A percentile compares a stretch with the other conserved stretches of the same genome.
Conservation (phyloP, 768 basidiomycete genomes). For the Nevesoporus exiguus region DNA sequence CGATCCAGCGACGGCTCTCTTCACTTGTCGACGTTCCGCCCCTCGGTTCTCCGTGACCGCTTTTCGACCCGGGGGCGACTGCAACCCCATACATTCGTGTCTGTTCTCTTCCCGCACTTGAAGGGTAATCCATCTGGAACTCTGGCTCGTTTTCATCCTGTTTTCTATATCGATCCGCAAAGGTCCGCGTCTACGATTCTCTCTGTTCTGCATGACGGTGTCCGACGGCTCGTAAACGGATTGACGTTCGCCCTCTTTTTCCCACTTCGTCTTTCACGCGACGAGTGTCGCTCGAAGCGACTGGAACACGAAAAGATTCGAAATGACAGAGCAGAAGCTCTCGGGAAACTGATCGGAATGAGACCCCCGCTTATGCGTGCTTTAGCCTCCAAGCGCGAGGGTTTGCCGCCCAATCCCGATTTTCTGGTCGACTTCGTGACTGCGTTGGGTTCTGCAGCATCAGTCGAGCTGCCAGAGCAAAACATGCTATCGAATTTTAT, state of each 20-base stretch:
- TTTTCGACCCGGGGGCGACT: conserved; percentile 45
- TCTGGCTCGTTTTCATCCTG: conserved; percentile 13
- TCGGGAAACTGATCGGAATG: conserved; percentile 60
- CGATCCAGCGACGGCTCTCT: conserved; percentile 44
- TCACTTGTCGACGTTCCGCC: conserved; percentile 43
- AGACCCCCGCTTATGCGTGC: conserved; percentile 43
- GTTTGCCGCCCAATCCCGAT: conserved; percentile 3
- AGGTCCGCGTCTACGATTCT: conserved; percentile 7
- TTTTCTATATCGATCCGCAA: conserved; percentile 2
- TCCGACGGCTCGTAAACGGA: conserved; percentile 13
- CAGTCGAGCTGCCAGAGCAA: conserved; percentile 12
- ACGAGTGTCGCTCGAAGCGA: conserved; percentile 65
- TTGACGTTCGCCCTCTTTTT: conserved; percentile 27
- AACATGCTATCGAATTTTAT: conserved; percentile 12
- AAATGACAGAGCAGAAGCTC: conserved; percentile 61
- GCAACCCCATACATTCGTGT: conserved; percentile 49
- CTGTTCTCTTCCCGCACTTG: conserved; percentile 67
- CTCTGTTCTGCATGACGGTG: conserved; percentile 4
- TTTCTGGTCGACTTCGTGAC: conserved; percentile 24
- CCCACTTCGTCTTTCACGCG: conserved; percentile 60
- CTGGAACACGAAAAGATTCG: conserved; percentile 58
- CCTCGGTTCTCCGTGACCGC: conserved; percentile 45
- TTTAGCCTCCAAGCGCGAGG: conserved; percentile 18
- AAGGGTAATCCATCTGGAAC: conserved; percentile 29
- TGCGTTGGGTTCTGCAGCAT: conserved; percentile 17